phyloP scores from a whole-genome alignment of 768 basidiomycete species.

The Russula brevipes region DNA sequence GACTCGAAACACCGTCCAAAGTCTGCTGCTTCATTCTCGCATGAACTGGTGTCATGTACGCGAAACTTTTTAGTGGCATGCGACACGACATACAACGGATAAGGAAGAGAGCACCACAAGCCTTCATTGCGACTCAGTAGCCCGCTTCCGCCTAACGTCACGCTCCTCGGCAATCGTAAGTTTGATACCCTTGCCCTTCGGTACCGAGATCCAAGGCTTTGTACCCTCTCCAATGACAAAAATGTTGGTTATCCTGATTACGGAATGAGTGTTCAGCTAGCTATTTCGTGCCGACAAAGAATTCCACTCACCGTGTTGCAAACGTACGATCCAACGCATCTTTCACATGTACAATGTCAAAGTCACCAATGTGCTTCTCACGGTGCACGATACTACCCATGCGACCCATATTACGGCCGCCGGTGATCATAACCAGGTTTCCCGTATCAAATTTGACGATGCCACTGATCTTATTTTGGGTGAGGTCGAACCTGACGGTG shows the following conservation, averaged over 20 bases:
- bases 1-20: neutral
- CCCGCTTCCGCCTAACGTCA: conserved; percentile 81
- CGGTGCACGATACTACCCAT: conserved; percentile 93
- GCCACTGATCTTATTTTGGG: conserved; percentile 88
- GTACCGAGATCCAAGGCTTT: conserved; percentile 96
- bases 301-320: conserved; percentile 78
- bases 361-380: conserved; percentile 97
- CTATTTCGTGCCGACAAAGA: neutral
- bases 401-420: conserved; percentile 99
- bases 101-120: conserved; percentile 10
- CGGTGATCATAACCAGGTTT: conserved; percentile 96
- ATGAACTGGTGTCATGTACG: conserved; percentile 9
- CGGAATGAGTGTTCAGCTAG: neutral
- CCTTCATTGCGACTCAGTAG: conserved; percentile 55
- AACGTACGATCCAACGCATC: conserved; percentile 94
- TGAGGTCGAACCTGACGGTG: conserved; percentile 94
- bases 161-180: conserved; percentile 96
- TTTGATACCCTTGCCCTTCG: conserved; percentile 96
- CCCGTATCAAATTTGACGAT: conserved; percentile 96
- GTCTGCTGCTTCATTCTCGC: neutral
- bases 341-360: conserved; percentile 98
- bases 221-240: conserved; percentile 94
- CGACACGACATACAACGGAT: conserved; percentile 28
- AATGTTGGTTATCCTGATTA: conserved; percentile 83
- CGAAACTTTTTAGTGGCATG: conserved; percentile 17